These are phyloP conservation scores for Lenzites betulinus DNA, from an alignment of 768 basidiomycete genomes.

Conservation along the genomic window DNA sequence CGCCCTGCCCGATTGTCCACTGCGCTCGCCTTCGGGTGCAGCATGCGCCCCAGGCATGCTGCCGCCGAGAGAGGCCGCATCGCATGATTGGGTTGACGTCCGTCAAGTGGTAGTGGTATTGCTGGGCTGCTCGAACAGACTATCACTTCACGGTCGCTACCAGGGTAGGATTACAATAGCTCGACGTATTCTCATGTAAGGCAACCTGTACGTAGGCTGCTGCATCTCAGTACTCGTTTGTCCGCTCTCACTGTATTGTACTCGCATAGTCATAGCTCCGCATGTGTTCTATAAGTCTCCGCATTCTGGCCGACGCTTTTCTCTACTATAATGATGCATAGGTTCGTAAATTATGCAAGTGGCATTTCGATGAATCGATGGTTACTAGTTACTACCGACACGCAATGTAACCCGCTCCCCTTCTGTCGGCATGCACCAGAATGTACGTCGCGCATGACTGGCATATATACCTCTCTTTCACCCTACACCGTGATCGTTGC, in stretches of 20 bases:
- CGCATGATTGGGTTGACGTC: background rate
- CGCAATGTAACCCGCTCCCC: too few species aligned
- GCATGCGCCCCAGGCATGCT: background rate
- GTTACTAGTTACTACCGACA: too few species aligned
- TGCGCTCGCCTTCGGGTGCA: background rate
- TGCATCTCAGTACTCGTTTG: too few species aligned
- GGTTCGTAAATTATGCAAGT: too few species aligned
- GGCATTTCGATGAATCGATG: too few species aligned
- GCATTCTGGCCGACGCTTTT: conserved; percentile 10
- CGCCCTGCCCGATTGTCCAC: background rate
- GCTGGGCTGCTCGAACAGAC: background rate
- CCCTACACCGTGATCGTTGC: background rate
- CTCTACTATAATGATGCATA: background rate
- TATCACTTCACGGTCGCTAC: conserved; percentile 13
- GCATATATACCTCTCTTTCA: background rate
- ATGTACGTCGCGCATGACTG: conserved; percentile 3
- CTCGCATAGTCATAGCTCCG: background rate
- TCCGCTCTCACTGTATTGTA: background rate
- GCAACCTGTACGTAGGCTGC: background rate
- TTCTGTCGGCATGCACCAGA: background rate
- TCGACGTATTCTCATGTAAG: conserved; percentile 8
- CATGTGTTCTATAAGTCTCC: background rate
- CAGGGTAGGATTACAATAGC: conserved; percentile 3
- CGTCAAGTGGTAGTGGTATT: conserved; percentile 5
- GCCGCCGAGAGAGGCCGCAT: background rate